Evolutionary conservation across 2,329 filamentous ascomycete species (phyloP), one percentile per base, ranked within the genome.

Genomic region (Epichloe brachyelytri): DNA sequence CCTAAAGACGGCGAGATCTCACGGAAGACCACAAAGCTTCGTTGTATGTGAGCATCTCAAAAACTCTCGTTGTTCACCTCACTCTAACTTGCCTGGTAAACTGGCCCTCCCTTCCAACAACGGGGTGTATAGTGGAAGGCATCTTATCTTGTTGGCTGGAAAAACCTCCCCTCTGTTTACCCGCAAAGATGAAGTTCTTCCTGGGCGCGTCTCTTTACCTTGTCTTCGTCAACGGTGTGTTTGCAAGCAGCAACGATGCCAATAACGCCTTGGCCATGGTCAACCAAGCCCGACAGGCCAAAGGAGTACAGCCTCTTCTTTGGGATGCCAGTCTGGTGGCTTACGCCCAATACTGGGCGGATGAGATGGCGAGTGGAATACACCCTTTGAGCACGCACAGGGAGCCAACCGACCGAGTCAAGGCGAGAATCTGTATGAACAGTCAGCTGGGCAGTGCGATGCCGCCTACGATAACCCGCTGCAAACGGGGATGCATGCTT

Each of bases 301-400:
- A 63, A n/a, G 58, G 60, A 20, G 30, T 67, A 19, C 53, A 55
- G 34, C 58, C 60, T 45, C 58, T 68, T 3, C 38, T 50, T 2
- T 68, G 61, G 66, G 62, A 60, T 49, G 50, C 58, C 15, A 58
- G 61, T 43, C 55, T 68, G 15, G 60, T 59, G 10, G 54, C 60
- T 34, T 65, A 64, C 45, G 65, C 66, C 22, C 61, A 63, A 46
- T 61, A 59, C 30, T 68, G 64, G 66, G 66, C 63, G 14, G 60
- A 63, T 43, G 55, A 64, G 38, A 64, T 68, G 58, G 65, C 58
- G 2, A 56, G 59, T 15, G 60, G 57, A 6, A 52, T 53, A n/a
- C 58, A 58, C 30, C 60, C 3, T 67, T 67, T 49, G 54, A 59
- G 40, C 66, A 68, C 49, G 61, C 65, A 4, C 56, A 62, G 10